Evolutionary conservation across 2,329 filamentous ascomycete species (phyloP), one percentile per base, ranked within the genome.

Genomic region (Lizonia empirigonia): DNA sequence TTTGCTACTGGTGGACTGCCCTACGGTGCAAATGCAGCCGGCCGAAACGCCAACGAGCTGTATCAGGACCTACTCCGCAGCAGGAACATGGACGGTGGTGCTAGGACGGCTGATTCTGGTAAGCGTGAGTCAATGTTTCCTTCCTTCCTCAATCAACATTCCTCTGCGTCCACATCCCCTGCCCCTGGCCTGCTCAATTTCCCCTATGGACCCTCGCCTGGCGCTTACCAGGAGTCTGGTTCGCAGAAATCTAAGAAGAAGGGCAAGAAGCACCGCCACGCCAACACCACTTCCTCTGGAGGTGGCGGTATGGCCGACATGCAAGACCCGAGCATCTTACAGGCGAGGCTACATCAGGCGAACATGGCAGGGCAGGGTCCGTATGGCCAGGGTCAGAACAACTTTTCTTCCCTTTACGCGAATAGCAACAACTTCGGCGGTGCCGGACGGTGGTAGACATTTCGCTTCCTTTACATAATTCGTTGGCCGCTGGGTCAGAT

Each of bases 271-370:
- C 93, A 97, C 85, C 95, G 92, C 87, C 92, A 97, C 88, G 93
- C 91, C 94, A 96, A 97, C 91, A 97, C 93, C 93, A 96, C 92
- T 90, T 97, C 93, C 87, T 96, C 91, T 86, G 89, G 89, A 83
- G 92, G 91, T 86, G 90, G 91, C 90, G 92, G 90, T 83, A 86
- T 97, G 93, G 92, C 95, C 82, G 92, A 97, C 95, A 91, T 96
- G 92, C 91, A 90, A 84, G 92, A 97, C 91, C 93, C 93, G 84
- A 96, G 91, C 85, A 97, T 97, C 85, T 87, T 97, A 84, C 92
- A 96, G 83, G 91, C 91, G 78, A 90, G 92, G 84, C 89, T 96
- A 84, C 92, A 95, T 79, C 90, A 94, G 81, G 88, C 86, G 79
- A 89, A 86, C 82, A 74, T 75, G 69, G 87, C 87, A 80, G 88